Percentiles rank a stretch among this genome's conserved stretches.
These are phyloP conservation scores for Inga laurina DNA, from an alignment of 306 rosid genomes.

Conservation along the genomic window DNA sequence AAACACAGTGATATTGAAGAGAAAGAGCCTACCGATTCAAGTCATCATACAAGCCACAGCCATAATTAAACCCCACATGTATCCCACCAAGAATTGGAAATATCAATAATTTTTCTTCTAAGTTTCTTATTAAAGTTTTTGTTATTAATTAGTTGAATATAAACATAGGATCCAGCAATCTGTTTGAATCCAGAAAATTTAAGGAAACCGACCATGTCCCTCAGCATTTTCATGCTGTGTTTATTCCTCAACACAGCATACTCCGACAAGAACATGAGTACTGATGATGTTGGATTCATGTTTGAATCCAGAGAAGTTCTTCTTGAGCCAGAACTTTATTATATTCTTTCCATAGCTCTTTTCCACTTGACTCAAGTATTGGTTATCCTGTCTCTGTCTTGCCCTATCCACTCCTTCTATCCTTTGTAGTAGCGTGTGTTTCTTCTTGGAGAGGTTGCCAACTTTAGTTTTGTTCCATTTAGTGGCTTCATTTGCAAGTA, in stretches of 20 bases:
- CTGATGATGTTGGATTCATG: not conserved
- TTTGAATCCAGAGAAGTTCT: not conserved
- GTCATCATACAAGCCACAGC: not conserved
- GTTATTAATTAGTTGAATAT: not conserved
- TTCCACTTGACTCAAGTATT: too few relatives aligned
- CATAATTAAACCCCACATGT: not conserved
- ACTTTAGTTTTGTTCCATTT: too few relatives aligned
- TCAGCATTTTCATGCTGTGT: not conserved
- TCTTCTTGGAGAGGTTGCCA: too few relatives aligned
- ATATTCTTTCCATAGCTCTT: too few relatives aligned
- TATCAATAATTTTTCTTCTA: not conserved
- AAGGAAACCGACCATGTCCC: not conserved
- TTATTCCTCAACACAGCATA: not conserved
- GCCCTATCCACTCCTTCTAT: too few relatives aligned
- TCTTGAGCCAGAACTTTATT: too few relatives aligned
- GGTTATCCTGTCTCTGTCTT: too few relatives aligned
- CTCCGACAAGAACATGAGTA: not conserved
- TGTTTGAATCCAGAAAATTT: not conserved
- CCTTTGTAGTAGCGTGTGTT: too few relatives aligned
- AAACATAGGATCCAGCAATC: not conserved
- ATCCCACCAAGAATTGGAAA: not conserved
- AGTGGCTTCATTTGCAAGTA: too few relatives aligned
- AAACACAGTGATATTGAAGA: not conserved
- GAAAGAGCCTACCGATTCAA: not conserved
- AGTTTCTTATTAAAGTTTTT: not conserved